Evolutionary conservation across 331 rosid species (phyloP).

Genomic region (Arachis monticola): DNA sequence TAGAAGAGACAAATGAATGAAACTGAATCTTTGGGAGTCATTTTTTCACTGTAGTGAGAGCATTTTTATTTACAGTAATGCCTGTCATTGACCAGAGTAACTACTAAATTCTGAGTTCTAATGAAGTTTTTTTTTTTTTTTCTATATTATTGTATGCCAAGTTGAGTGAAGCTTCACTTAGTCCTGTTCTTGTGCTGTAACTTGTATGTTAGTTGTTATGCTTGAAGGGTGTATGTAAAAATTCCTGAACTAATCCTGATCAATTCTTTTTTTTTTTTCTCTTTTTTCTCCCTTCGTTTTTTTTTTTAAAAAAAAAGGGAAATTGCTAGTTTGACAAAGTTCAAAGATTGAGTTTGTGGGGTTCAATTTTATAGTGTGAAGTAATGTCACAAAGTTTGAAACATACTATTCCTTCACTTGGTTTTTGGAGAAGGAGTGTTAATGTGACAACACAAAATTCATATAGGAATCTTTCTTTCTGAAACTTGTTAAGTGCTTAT

Average conservation of each 20-base stretch:
- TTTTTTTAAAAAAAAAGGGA: neutral
- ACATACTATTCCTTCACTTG: conserved; percentile 30
- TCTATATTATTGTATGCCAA: neutral
- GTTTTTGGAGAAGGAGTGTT: conserved; percentile 33
- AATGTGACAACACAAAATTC: conserved; percentile 39
- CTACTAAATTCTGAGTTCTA: neutral
- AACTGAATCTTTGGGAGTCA: conserved; percentile 53
- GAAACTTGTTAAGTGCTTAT: conserved; percentile 36
- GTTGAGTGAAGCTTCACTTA: too few species aligned
- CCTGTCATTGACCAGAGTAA: conserved; percentile 23
- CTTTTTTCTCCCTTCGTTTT: neutral
- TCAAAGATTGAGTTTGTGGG: conserved; percentile 33
- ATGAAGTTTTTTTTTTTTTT: neutral
- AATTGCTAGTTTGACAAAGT: conserved; percentile 33
- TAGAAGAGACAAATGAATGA: conserved; percentile 59
- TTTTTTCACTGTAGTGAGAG: conserved; percentile 43
- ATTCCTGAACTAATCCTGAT: conserved; percentile 10
- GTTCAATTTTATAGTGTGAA: conserved; percentile 38
- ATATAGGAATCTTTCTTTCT: conserved; percentile 38
- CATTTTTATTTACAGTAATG: conserved; percentile 5
- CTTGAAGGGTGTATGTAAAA: conserved; percentile 32
- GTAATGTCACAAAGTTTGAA: conserved; percentile 17
- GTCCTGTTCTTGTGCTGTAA: conserved; percentile 8
- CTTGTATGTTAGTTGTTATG: conserved; percentile 24
- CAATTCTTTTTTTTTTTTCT: neutral